Percentiles rank a stretch among this genome's conserved stretches.
Evolutionary conservation across 208 protist genomes (phyloP).

Genomic region (Wallacemonas sp.): DNA sequence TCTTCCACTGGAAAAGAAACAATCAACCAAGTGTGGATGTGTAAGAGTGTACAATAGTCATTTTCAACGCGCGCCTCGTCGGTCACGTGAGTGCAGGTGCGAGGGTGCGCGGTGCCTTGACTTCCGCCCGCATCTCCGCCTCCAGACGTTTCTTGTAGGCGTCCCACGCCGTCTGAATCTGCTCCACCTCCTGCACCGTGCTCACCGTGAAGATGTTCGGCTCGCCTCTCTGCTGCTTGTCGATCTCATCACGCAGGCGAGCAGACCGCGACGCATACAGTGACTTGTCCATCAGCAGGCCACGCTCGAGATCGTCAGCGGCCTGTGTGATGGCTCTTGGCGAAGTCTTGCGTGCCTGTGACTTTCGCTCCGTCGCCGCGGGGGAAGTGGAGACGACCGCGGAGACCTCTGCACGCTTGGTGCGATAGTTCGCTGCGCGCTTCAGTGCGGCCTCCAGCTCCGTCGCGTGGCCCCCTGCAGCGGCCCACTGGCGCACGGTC

Average conservation of each 20-base stretch:
- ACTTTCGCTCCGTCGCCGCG: too few species aligned
- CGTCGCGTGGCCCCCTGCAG: slow-evolving; percentile 15
- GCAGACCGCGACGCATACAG: background rate
- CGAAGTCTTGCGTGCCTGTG: background rate
- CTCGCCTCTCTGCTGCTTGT: slow-evolving; percentile 1
- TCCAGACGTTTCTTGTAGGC: slow-evolving; percentile 5
- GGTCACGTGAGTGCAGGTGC: too few species aligned
- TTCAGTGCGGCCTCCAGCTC: slow-evolving; percentile 1
- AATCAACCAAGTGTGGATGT: too few species aligned
- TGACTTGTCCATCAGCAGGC: background rate
- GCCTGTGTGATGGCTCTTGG: background rate
- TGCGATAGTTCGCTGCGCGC: background rate
- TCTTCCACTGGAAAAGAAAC: too few species aligned
- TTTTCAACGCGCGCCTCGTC: too few species aligned
- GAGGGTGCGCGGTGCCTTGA: background rate
- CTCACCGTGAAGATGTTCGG: background rate
- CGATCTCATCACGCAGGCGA: background rate
- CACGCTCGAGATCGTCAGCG: background rate
- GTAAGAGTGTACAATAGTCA: too few species aligned
- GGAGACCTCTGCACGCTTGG: background rate
- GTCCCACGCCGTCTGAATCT: slow-evolving; percentile 11
- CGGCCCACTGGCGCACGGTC: slow-evolving; percentile 29
- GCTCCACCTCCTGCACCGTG: slow-evolving; percentile 11
- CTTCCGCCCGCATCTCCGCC: background rate
- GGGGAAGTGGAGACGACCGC: too few species aligned